A percentile compares a stretch with the other conserved stretches of the same genome.
Conservation (phyloP, 805 yeast genomes). For the Teunomyces aglyptinius region DNA sequence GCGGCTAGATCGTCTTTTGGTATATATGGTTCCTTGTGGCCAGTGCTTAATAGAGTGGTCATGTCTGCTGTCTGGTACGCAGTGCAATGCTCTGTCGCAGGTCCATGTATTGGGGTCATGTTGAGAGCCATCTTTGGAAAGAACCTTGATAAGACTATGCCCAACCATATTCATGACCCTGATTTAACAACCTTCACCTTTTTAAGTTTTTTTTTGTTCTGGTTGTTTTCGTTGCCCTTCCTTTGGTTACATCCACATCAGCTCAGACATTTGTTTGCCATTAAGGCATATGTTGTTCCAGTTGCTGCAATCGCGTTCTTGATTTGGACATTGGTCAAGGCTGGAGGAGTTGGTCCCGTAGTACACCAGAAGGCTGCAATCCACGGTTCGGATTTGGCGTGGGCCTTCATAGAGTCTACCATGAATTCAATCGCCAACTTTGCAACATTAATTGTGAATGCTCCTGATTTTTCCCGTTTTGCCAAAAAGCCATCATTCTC, state of each 20-base stretch:
- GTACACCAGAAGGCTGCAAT: slow-evolving; percentile 51
- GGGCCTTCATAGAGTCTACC: slow-evolving; percentile 78
- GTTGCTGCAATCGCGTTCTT: slow-evolving; percentile 80
- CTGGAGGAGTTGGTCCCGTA: slow-evolving; percentile 76
- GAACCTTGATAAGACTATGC: slow-evolving; percentile 59
- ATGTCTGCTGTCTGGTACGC: slow-evolving; percentile 89
- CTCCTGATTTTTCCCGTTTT: slow-evolving; percentile 87
- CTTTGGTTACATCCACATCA: slow-evolving; percentile 80
- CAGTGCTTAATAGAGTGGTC: slow-evolving; percentile 81
- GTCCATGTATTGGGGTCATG: slow-evolving; percentile 77
- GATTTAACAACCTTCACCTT: slow-evolving; percentile 72
- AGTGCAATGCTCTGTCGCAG: slow-evolving; percentile 83
- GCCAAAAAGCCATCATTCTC: slow-evolving; percentile 48
- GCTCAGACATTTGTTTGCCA: slow-evolving; percentile 79
- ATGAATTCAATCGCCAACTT: slow-evolving; percentile 85
- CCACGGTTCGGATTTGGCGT: slow-evolving; percentile 62
- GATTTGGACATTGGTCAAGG: slow-evolving; percentile 79
- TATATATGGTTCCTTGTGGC: slow-evolving; percentile 84
- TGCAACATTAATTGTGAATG: slow-evolving; percentile 83
- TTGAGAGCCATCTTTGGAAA: slow-evolving; percentile 68
- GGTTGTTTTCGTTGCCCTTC: slow-evolving; percentile 77
- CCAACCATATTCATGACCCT: slow-evolving; percentile 55
- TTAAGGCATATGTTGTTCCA: slow-evolving; percentile 76
- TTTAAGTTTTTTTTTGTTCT: slow-evolving; percentile 75
- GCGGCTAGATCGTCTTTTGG: slow-evolving; percentile 82